Evolutionary conservation across 768 basidiomycete species (phyloP).

Genomic region (Tulasnella sp.): DNA sequence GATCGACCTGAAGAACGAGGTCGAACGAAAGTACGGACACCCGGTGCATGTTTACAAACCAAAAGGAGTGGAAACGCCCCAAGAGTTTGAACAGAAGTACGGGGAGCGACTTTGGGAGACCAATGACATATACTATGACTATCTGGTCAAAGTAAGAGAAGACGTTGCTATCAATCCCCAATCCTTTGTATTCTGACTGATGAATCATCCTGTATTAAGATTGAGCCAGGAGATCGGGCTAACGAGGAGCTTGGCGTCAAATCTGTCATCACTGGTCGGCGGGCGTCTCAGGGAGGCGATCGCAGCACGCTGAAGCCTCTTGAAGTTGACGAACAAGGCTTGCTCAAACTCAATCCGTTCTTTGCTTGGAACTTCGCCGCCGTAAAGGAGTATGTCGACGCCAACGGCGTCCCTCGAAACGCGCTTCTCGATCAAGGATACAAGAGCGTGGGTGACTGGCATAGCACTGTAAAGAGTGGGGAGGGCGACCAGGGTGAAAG

Average conservation of each 20-base stretch:
- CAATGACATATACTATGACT: constrained; percentile 84
- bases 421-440: constrained; percentile 83
- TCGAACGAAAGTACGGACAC: constrained; percentile 60
- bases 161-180: not conserved
- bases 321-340: constrained; percentile 80
- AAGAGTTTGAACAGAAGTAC: constrained; percentile 68
- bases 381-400: constrained; percentile 75
- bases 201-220: constrained; percentile 44
- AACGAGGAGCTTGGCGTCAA: constrained; percentile 69
- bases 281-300: constrained; percentile 88
- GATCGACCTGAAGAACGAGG: constrained; percentile 75
- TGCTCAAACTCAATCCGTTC: constrained; percentile 91
- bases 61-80: constrained; percentile 48
- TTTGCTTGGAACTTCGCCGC: constrained; percentile 76
- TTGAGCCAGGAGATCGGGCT: constrained; percentile 84
- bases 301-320: constrained; percentile 71
- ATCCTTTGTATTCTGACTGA: not conserved
- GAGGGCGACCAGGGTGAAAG: constrained; percentile 65
- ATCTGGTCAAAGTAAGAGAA: constrained; percentile 79
- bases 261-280: constrained; percentile 88
- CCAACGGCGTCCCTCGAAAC: constrained; percentile 79
- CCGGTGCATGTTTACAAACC: constrained; percentile 72
- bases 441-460: constrained; percentile 95
- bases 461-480: constrained; percentile 67
- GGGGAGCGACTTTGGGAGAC: constrained; percentile 79